phyloP scores from a whole-genome alignment of 2,329 filamentous ascomycete genomes.

The Verticillium nubilum region DNA sequence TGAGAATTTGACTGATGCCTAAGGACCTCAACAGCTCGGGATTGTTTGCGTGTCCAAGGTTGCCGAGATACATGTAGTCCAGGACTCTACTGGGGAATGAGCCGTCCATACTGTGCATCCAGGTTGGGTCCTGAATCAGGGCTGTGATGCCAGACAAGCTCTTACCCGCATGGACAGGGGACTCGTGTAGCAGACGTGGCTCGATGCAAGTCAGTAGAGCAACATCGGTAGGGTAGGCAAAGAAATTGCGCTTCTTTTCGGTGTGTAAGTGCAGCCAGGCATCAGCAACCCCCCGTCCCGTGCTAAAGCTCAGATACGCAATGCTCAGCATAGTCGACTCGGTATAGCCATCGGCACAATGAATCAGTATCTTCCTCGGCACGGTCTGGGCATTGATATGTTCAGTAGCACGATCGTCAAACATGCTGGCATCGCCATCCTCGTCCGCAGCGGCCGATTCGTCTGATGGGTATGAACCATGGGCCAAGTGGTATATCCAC shows the following conservation, averaged over 20 bases:
- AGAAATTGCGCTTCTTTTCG: constrained; percentile 82
- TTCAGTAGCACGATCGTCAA: constrained; percentile 12
- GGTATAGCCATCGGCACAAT: constrained; percentile 94
- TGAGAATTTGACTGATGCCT: constrained; percentile 82
- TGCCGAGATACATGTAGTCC: constrained; percentile 94
- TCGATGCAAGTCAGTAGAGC: constrained; percentile 73
- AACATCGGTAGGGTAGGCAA: constrained; percentile 90
- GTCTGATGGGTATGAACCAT: constrained; percentile 44
- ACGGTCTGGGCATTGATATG: constrained; percentile 14
- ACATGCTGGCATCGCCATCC: constrained; percentile 54
- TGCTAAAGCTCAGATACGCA: constrained; percentile 90
- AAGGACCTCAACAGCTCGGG: constrained; percentile 72
- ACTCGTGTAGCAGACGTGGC: constrained; percentile 66
- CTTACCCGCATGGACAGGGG: constrained; percentile 48
- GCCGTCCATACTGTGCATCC: constrained; percentile 81
- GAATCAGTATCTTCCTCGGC: constrained; percentile 72
- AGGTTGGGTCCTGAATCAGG: constrained; percentile 61
- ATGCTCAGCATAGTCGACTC: constrained; percentile 86
- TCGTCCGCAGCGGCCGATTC: constrained; percentile 22
- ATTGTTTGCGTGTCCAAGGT: constrained; percentile 90
- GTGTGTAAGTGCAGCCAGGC: constrained; percentile 86
- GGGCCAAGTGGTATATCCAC: constrained; percentile 82
- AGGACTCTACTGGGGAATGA: constrained; percentile 85
- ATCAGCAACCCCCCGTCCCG: constrained; percentile 71
- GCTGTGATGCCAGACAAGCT: constrained; percentile 47